phyloP scores from a whole-genome alignment of 2,329 filamentous ascomycete genomes.

The Neofusicoccum laricinum region DNA sequence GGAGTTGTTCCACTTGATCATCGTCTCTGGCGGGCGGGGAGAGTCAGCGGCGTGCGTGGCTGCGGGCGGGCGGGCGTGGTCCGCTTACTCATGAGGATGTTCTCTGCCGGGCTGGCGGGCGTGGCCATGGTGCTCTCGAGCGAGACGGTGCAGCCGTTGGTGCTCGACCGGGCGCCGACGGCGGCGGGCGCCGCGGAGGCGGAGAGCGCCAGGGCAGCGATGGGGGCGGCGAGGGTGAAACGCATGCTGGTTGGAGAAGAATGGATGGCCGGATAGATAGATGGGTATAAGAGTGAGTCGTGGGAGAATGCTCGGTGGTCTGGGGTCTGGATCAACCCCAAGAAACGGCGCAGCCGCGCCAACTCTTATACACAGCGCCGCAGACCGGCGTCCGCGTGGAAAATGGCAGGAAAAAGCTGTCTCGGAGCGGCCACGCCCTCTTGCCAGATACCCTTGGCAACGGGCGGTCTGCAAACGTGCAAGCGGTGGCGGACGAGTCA shows the following conservation, averaged over 20 bases:
- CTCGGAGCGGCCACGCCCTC: background rate
- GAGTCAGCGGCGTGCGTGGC: background rate
- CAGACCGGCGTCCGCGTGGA: background rate
- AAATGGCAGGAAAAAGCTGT: background rate
- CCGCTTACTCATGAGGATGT: conserved; percentile 11
- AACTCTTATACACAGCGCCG: background rate
- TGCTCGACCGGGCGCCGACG: background rate
- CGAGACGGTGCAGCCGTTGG: background rate
- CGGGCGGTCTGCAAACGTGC: background rate
- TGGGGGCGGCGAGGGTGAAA: background rate
- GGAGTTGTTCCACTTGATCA: conserved; percentile 13
- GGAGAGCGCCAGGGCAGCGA: background rate
- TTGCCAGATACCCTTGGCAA: background rate
- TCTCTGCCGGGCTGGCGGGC: conserved; percentile 1
- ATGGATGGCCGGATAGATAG: too few relatives aligned
- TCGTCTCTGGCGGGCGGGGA: background rate
- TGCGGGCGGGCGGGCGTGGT: background rate
- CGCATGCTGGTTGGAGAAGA: background rate
- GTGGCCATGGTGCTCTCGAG: background rate
- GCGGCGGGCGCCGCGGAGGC: background rate
- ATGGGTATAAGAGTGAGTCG: background rate
- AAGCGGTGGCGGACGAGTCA: conserved; percentile 5
- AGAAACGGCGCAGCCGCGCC: background rate
- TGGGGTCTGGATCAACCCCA: background rate
- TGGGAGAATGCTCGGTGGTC: background rate